Conservation (phyloP, 192 early-diverging fungal genomes). For the Coemansia sp. region DNA sequence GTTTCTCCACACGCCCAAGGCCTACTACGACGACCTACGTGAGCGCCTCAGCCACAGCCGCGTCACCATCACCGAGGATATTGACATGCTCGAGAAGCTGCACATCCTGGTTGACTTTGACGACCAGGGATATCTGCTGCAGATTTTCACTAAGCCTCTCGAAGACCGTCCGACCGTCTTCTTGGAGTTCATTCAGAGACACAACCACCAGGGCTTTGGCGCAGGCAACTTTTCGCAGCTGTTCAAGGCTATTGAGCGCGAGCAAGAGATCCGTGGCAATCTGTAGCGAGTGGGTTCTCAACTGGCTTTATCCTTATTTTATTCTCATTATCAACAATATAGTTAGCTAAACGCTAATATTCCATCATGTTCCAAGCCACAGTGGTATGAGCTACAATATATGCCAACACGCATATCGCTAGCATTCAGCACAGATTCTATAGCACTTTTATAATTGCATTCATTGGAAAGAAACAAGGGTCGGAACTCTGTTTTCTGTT, state of each 20-base stretch:
- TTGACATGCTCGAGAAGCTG: constrained; percentile 80
- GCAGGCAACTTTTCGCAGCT: constrained; percentile 98
- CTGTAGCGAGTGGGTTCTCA: constrained; percentile 34
- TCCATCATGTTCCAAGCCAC: no score
- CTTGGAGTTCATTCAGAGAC: constrained; percentile 95
- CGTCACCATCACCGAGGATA: constrained; percentile 75
- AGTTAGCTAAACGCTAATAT: no score
- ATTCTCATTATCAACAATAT: no score
- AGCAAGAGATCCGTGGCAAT: constrained; percentile 91
- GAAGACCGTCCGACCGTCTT: constrained; percentile 97
- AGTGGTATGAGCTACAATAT: no score
- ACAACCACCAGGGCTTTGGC: constrained; percentile 90
- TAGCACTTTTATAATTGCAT: no score
- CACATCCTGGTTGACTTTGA: constrained; percentile 96
- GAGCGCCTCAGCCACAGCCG: constrained; percentile 68
- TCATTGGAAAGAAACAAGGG: no score
- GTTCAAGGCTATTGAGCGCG: constrained; percentile 93
- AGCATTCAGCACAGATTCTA: no score
- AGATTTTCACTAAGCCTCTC: constrained; percentile 88
- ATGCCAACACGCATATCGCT: no score
- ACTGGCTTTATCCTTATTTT: no score
- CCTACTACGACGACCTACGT: constrained; percentile 87
- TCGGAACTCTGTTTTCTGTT: no score
- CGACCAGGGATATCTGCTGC: constrained; percentile 93
- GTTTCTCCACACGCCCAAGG: constrained; percentile 80